These are phyloP conservation scores for Aspergillus funiculosus DNA, from an alignment of 495 filamentous ascomycete genomes.

Conservation along the genomic window DNA sequence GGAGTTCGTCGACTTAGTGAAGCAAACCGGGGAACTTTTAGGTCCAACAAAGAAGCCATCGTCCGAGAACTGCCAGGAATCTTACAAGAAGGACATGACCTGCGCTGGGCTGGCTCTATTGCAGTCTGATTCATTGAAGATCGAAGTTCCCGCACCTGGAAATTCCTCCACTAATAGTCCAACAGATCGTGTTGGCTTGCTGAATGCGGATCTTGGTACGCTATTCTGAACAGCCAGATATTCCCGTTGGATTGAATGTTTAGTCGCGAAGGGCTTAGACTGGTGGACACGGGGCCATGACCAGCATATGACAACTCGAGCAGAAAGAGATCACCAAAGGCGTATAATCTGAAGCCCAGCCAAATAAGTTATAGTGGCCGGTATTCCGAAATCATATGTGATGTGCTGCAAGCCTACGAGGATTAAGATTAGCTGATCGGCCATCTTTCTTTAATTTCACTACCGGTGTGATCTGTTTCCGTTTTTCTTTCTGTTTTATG, in stretches of 20 bases:
- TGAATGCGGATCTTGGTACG: conserved; percentile 32
- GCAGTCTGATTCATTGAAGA: not conserved
- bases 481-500: too few species aligned
- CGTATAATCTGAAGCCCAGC: too few species aligned
- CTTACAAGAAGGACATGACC: not conserved
- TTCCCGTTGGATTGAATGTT: not conserved
- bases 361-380: too few species aligned
- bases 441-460: too few species aligned
- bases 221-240: conserved; percentile 23
- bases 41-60: conserved; percentile 14
- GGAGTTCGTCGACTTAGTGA: conserved; percentile 32
- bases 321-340: too few species aligned
- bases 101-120: not conserved
- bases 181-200: conserved; percentile 8
- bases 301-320: too few species aligned
- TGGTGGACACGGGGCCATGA: too few species aligned
- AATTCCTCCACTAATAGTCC: conserved; percentile 2
- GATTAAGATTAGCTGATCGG: too few species aligned
- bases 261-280: too few species aligned
- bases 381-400: too few species aligned
- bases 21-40: conserved; percentile 25
- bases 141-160: not conserved
- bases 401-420: too few species aligned
- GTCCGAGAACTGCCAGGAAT: not conserved
- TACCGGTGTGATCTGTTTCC: too few species aligned